A percentile compares a stretch with the other conserved stretches of the same genome.
Evolutionary conservation across 176 grass and related monocot genomes (phyloP).

Genomic region (Zoysia japonica): DNA sequence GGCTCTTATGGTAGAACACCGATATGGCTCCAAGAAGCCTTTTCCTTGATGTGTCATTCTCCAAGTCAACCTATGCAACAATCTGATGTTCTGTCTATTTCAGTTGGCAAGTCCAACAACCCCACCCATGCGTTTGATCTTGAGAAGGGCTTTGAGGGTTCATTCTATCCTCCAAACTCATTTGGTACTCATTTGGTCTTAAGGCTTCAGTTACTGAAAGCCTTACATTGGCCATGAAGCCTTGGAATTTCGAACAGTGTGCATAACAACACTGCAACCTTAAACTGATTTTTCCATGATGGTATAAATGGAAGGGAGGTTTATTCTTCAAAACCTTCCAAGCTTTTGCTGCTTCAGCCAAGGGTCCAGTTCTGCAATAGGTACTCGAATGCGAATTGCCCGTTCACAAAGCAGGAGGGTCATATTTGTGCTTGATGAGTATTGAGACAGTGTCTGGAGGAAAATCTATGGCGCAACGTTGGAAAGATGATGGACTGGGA

Average conservation of each 20-base stretch:
- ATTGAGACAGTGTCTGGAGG: slow-evolving; percentile 85
- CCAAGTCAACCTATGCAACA: slow-evolving; percentile 86
- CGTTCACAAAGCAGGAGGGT: slow-evolving; percentile 84
- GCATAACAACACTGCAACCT: slow-evolving; percentile 54
- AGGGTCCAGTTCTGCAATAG: slow-evolving; percentile 76
- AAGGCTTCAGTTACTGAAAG: slow-evolving; percentile 51
- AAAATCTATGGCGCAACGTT: slow-evolving; percentile 59
- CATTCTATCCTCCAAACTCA: slow-evolving; percentile 70
- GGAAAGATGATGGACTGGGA: slow-evolving; percentile 79
- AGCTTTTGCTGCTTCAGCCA: slow-evolving; percentile 74
- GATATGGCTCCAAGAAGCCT: slow-evolving; percentile 81
- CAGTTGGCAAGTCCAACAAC: slow-evolving; percentile 84
- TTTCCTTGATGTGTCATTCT: slow-evolving; percentile 83
- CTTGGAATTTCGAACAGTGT: slow-evolving; percentile 96
- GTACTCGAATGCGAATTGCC: slow-evolving; percentile 63
- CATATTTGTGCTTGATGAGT: slow-evolving; percentile 85
- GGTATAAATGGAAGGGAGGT: slow-evolving; percentile 75
- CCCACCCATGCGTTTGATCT: slow-evolving; percentile 64
- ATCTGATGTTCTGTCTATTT: slow-evolving; percentile 66
- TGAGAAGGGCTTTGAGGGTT: slow-evolving; percentile 68
- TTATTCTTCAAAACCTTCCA: slow-evolving; percentile 69
- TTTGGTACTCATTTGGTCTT: slow-evolving; percentile 69
- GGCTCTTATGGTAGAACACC: slow-evolving; percentile 77
- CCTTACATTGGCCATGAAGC: slow-evolving; percentile 74
- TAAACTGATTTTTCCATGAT: slow-evolving; percentile 88